Evolutionary conservation across 1,284 basidiomycete species (phyloP).

Genomic region (Meira nashicola): DNA sequence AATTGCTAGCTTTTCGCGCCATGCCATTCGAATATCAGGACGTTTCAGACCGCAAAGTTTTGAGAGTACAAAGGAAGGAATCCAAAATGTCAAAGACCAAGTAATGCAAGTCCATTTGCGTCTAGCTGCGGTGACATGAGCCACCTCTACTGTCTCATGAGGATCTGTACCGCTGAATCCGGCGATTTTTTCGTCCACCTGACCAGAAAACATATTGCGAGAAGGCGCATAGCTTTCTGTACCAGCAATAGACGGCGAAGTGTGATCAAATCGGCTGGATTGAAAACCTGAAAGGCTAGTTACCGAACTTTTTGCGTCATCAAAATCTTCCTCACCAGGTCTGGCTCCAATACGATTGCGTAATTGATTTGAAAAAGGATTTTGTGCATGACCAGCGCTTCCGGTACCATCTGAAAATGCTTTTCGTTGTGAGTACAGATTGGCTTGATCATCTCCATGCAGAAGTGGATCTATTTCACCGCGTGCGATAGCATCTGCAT

Average conservation of each 20-base stretch:
- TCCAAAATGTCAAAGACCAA: constrained; percentile 87
- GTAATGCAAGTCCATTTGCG: constrained; percentile 82
- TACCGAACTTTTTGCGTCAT: constrained; percentile 38
- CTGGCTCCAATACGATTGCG: constrained; percentile 17
- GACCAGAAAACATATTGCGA: constrained; percentile 79
- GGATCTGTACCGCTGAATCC: constrained; percentile 15
- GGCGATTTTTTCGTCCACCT: constrained; percentile 48
- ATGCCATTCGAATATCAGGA: constrained; percentile 86
- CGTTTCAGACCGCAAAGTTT: constrained; percentile 81
- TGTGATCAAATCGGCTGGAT: constrained; percentile 21
- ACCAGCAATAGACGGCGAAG: constrained; percentile 24
- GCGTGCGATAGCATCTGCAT: constrained; percentile 63
- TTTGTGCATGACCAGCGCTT: constrained; percentile 59
- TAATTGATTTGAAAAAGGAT: constrained; percentile 54
- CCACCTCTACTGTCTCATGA: constrained; percentile 73
- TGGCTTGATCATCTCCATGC: not conserved
- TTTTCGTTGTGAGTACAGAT: not conserved
- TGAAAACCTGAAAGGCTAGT: constrained; percentile 25
- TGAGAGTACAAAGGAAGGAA: constrained; percentile 71
- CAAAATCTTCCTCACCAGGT: constrained; percentile 12
- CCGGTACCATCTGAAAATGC: constrained; percentile 54
- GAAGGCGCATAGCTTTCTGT: constrained; percentile 71
- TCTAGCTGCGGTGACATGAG: constrained; percentile 73
- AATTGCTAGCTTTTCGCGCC: constrained; percentile 93
- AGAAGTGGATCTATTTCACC: constrained; percentile 55